Evolutionary conservation across 2,329 filamentous ascomycete species (phyloP), one percentile per base, ranked within the genome.

Genomic region (Xylaria sp.): DNA sequence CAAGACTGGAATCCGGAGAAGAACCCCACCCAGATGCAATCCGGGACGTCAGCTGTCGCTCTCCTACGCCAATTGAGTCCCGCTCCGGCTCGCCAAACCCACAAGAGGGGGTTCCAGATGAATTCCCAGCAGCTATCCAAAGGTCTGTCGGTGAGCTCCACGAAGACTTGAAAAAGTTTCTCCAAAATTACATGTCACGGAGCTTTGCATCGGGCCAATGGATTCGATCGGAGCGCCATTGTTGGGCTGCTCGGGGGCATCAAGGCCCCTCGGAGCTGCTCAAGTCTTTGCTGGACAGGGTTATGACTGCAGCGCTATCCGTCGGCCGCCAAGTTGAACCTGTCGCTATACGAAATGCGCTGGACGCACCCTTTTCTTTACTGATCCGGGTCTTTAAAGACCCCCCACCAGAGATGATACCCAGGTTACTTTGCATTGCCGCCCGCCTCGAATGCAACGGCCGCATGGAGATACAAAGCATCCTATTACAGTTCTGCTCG

Each of bases 361-460:
- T 71, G 4, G 69, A 71, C 51, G 54, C 63, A 18, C 66, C 69
- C 4, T 69, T 71, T 59, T 63, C 66, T 37, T 60, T 69, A 58
- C 59, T 71, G 35, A 64, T 67, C 16, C 63, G 68, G 53, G 65
- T 70, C 19, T 70, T 71, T 54, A 68, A 64, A 19, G 69, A 69
- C 51, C 68, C 69, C 8, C 69, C 69, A 10, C 69, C 69, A 7
- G 65, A 68, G 9, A 55, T 68, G 42, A 63, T 71, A 54, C 65
- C 69, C 2, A 67, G 66, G 49, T 52, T 70, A 55, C 60, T 71
- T 11, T 67, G 66, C 47, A 59, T 65, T 50, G 62, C 67, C 23
- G 55, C 61, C 34, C 67, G 67, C 51, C 58, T 71, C 23, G 63
- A 64, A 58, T 58, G 65, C 50, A 60, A 69, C 54, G 66, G 68